These are phyloP conservation scores for Auriscalpium vulgare DNA, from an alignment of 768 basidiomycete species.

Conservation along the genomic window DNA sequence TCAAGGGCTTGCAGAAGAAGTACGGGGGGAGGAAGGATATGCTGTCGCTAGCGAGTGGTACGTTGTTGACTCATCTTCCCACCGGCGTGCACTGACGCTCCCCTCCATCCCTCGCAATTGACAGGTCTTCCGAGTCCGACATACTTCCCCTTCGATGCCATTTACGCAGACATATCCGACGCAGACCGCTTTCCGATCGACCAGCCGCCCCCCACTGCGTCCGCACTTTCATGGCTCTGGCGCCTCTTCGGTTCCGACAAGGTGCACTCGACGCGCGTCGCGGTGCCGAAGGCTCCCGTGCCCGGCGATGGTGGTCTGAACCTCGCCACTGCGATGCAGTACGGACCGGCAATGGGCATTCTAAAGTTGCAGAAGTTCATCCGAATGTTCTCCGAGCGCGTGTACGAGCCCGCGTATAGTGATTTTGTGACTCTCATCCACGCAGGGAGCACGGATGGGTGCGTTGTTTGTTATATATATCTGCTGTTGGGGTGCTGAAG, in stretches of 20 bases:
- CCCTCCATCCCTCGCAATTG: not conserved
- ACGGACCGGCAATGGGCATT: conserved; percentile 45
- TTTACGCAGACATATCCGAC: conserved; percentile 47
- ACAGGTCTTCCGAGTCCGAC: conserved; percentile 57
- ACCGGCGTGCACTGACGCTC: too few species aligned
- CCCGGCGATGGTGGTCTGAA: conserved; percentile 41
- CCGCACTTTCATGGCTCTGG: conserved; percentile 51
- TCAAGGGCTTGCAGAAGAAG: conserved; percentile 55
- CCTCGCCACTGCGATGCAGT: conserved; percentile 63
- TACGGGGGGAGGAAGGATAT: conserved; percentile 47
- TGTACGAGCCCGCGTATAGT: conserved; percentile 52
- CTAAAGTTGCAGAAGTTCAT: conserved; percentile 51
- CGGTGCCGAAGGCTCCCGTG: conserved; percentile 54
- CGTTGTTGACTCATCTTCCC: conserved; percentile 9
- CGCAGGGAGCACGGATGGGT: conserved; percentile 65
- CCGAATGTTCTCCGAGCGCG: conserved; percentile 43
- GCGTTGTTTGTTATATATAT: too few species aligned
- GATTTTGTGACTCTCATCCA: conserved; percentile 53
- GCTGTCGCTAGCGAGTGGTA: conserved; percentile 62
- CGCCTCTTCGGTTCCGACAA: conserved; percentile 34
- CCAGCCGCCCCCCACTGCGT: conserved; percentile 13
- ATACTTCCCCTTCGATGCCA: conserved; percentile 61
- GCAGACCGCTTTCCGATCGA: conserved; percentile 43
- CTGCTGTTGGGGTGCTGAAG: too few species aligned
- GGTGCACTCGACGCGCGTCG: conserved; percentile 35